Percentiles rank a stretch among this genome's conserved stretches.
phyloP scores from a whole-genome alignment of 2,329 filamentous ascomycete species.

The Apiospora phragmitis region DNA sequence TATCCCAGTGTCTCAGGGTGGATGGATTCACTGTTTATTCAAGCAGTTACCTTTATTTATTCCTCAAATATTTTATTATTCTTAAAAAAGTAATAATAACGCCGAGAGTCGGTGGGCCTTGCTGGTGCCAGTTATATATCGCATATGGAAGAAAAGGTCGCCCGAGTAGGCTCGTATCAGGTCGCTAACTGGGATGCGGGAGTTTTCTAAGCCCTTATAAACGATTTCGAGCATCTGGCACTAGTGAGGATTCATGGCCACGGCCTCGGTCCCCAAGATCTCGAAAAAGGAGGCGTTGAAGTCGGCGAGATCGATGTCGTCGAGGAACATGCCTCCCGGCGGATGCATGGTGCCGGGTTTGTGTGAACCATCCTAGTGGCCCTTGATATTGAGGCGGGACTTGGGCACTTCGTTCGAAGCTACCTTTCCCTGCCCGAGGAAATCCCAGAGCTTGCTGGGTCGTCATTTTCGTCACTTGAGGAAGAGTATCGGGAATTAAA shows the following conservation, averaged over 20 bases:
- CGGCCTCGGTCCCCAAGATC: slow-evolving; percentile 18
- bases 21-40: too few species aligned
- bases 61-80: too few species aligned
- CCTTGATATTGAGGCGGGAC: slow-evolving; percentile 34
- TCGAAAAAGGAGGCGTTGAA: slow-evolving; percentile 37
- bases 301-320: slow-evolving; percentile 31
- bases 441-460: slow-evolving; percentile 35
- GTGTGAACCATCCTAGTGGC: slow-evolving; percentile 37
- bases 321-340: slow-evolving; percentile 40
- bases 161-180: too few species aligned
- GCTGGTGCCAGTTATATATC: too few species aligned
- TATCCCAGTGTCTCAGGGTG: too few species aligned
- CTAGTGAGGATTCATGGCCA: slow-evolving; percentile 27
- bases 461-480: too few species aligned
- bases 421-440: slow-evolving; percentile 32
- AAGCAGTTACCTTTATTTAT: too few species aligned
- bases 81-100: too few species aligned
- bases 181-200: slow-evolving; percentile 24
- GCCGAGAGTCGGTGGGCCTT: too few species aligned
- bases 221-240: slow-evolving; percentile 31
- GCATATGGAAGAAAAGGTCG: too few species aligned
- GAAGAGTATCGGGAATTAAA: too few species aligned
- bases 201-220: slow-evolving; percentile 29
- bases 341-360: slow-evolving; percentile 37
- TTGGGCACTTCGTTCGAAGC: slow-evolving; percentile 30